These are phyloP conservation scores for Hymenoscyphus repandus DNA, from an alignment of 2,329 filamentous ascomycete species.

Conservation along the genomic window DNA sequence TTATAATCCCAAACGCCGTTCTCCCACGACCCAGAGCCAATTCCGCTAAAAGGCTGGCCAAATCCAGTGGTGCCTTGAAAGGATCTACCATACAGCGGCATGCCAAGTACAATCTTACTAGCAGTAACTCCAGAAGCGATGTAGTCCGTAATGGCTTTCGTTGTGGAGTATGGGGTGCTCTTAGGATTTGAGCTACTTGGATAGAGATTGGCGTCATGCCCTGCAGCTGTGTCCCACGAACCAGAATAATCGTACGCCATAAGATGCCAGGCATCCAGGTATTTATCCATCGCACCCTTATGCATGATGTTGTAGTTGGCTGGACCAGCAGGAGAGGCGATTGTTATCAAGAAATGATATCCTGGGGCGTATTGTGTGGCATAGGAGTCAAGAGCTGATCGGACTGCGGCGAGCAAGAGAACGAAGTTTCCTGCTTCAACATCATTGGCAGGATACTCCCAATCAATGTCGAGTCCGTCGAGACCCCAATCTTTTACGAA, in stretches of 20 bases:
- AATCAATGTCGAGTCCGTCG: slow-evolving; percentile 41
- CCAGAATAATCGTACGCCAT: slow-evolving; percentile 73
- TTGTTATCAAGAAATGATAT: slow-evolving; percentile 50
- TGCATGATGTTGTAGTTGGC: slow-evolving; percentile 43
- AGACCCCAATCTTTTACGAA: slow-evolving; percentile 70
- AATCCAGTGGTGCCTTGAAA: slow-evolving; percentile 63
- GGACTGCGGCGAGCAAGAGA: slow-evolving; percentile 28
- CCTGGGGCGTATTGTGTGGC: slow-evolving; percentile 38
- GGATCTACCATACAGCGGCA: slow-evolving; percentile 74
- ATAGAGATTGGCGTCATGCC: slow-evolving; percentile 70
- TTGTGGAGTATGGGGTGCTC: slow-evolving; percentile 65
- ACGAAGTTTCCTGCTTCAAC: slow-evolving; percentile 29
- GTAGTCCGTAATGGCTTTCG: slow-evolving; percentile 62
- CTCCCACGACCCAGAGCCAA: slow-evolving; percentile 68
- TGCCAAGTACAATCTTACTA: slow-evolving; percentile 67
- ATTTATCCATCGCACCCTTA: slow-evolving; percentile 40
- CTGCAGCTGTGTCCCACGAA: slow-evolving; percentile 57
- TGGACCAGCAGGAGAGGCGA: slow-evolving; percentile 46
- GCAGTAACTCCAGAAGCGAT: slow-evolving; percentile 54
- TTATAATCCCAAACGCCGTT: slow-evolving; percentile 53
- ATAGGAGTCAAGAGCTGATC: slow-evolving; percentile 44
- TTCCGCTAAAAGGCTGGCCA: slow-evolving; percentile 56
- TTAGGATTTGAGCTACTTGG: slow-evolving; percentile 45
- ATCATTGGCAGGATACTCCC: slow-evolving; percentile 23
- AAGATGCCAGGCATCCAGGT: slow-evolving; percentile 52